A percentile compares a stretch with the other conserved stretches of the same genome.
phyloP scores from a whole-genome alignment of 1,284 basidiomycete species.

The Pseudozyma pruni region DNA sequence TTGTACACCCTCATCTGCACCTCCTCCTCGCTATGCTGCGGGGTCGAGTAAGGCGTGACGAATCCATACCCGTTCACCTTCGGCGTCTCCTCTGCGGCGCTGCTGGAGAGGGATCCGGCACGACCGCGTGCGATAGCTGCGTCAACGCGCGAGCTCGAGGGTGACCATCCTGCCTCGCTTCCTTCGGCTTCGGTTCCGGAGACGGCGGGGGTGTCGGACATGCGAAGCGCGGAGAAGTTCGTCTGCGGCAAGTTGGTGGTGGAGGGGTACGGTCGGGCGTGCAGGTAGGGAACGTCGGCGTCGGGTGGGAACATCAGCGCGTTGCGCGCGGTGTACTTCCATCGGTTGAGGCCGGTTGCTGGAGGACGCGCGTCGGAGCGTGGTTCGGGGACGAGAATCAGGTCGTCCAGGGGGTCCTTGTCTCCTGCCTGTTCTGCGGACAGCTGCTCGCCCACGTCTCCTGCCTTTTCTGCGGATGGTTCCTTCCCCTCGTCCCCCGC shows the following conservation, averaged over 20 bases:
- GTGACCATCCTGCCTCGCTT: conserved; percentile 38
- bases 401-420: conserved; percentile 24
- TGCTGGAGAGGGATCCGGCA: conserved; percentile 4
- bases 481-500: not conserved
- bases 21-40: conserved; percentile 20
- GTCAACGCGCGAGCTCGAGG: conserved; percentile 58
- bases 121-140: conserved; percentile 50
- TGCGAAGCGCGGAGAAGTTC: conserved; percentile 16
- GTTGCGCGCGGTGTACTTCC: conserved; percentile 54
- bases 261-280: not conserved
- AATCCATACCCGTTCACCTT: conserved; percentile 58
- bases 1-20: conserved; percentile 33
- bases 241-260: conserved; percentile 9
- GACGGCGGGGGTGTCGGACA: not conserved
- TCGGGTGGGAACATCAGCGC: conserved; percentile 57
- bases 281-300: conserved; percentile 35
- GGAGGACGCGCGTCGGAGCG: conserved; percentile 20
- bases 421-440: not conserved
- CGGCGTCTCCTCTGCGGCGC: conserved; percentile 14
- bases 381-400: conserved; percentile 28
- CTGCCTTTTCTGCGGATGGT: not conserved
- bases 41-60: conserved; percentile 46
- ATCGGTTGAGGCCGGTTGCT: conserved; percentile 12
- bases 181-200: conserved; percentile 2
- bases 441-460: not conserved